Percentiles rank a stretch among this genome's conserved stretches.
Conservation (phyloP, 73 alveolate genomes). For the Effrenium voratum region DNA sequence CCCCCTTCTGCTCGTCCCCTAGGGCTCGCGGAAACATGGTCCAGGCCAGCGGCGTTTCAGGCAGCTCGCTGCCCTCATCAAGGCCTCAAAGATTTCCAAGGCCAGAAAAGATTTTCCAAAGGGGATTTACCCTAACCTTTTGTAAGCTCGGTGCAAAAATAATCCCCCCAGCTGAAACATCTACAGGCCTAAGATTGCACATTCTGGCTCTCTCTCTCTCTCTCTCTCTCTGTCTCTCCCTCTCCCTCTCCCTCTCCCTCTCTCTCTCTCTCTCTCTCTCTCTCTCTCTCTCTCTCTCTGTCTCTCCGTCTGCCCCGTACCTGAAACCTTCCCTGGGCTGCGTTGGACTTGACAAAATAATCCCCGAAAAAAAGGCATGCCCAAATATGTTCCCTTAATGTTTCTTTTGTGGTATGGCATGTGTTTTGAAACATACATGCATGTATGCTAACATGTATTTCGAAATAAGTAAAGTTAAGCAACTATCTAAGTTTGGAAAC, state of each 20-base stretch:
- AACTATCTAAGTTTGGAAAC: too few relatives aligned
- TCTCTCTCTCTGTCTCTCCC: background rate
- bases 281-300: too few relatives aligned
- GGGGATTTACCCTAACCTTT: background rate
- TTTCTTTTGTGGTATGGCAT: too few relatives aligned
- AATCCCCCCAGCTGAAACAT: background rate
- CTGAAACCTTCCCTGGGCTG: too few relatives aligned
- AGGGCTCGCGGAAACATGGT: background rate
- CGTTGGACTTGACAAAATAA: too few relatives aligned
- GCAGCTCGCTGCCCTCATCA: slow-evolving; percentile 52
- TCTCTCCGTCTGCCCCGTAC: too few relatives aligned
- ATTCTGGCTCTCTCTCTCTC: background rate
- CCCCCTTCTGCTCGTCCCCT: background rate
- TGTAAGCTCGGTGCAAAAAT: background rate
- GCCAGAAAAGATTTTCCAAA: too few relatives aligned
- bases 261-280: background rate
- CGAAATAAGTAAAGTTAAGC: too few relatives aligned
- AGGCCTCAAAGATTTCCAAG: background rate
- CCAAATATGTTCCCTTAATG: too few relatives aligned
- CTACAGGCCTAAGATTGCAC: background rate
- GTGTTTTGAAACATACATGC: too few relatives aligned
- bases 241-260: background rate
- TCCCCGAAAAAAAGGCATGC: too few relatives aligned
- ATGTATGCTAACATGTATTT: too few relatives aligned
- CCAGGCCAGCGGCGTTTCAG: background rate